These are phyloP conservation scores for Aristolochia fimbriata DNA, from an alignment of 164 flowering plant species.

Conservation along the genomic window DNA sequence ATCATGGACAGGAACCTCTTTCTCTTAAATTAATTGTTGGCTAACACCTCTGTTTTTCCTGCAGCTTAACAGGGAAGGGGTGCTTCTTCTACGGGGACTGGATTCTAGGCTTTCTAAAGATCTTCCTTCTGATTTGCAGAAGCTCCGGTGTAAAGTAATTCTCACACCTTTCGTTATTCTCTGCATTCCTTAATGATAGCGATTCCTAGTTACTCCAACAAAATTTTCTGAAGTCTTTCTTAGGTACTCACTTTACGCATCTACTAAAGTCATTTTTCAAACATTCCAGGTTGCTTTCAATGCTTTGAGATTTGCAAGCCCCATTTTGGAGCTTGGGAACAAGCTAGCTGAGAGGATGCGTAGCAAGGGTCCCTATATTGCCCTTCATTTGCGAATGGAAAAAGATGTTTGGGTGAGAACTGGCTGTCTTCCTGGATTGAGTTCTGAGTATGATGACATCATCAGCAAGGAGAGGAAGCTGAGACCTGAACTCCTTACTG, in stretches of 20 bases:
- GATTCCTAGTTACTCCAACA: no score
- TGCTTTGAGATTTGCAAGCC: constrained; percentile 75
- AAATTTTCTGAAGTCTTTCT: neutral
- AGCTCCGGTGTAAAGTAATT: constrained; percentile 93
- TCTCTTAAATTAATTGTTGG: no score
- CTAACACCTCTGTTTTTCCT: neutral
- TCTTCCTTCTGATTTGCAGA: constrained; percentile 93
- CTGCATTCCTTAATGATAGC: neutral
- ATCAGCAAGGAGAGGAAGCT: constrained; percentile 58
- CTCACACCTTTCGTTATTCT: neutral
- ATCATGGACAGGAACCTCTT: neutral
- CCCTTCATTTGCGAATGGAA: constrained; percentile 95
- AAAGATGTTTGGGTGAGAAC: constrained; percentile 99
- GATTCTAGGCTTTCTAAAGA: constrained; percentile 95
- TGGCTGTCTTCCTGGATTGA: constrained; percentile 91
- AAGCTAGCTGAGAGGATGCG: constrained; percentile 78
- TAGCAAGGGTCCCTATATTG: constrained; percentile 80
- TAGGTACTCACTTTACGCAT: neutral
- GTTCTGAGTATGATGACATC: constrained; percentile 60
- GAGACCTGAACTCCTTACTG: constrained; percentile 83
- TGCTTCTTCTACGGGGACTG: constrained; percentile 74
- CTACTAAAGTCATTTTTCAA: neutral
- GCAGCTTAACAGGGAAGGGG: constrained; percentile 87
- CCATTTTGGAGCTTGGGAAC: constrained; percentile 69
- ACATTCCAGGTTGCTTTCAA: constrained; percentile 74